Conservation (phyloP, 768 basidiomycete species). For the Amanita rubescens region DNA sequence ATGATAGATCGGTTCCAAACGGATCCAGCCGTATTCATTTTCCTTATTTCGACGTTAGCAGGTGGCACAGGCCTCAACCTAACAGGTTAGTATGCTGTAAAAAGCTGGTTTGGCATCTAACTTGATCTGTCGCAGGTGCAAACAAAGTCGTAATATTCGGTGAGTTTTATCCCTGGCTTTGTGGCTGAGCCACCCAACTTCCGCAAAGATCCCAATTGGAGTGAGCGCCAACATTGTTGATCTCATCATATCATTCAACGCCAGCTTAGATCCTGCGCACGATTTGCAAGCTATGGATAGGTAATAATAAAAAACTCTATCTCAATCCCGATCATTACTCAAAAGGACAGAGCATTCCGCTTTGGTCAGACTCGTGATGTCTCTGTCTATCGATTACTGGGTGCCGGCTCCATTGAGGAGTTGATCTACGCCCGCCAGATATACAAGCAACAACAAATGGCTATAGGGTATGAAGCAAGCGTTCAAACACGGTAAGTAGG, state of each 20-base stretch:
- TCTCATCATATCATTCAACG: not conserved
- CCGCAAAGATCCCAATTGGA: conserved; percentile 87
- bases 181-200: not conserved
- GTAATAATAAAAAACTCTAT: conserved; percentile 15
- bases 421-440: conserved; percentile 84
- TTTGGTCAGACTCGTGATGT: conserved; percentile 87
- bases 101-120: not conserved
- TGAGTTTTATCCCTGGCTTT: conserved; percentile 21
- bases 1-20: conserved; percentile 80
- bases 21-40: conserved; percentile 66
- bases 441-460: conserved; percentile 92
- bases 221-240: conserved; percentile 35
- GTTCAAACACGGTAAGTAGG: conserved; percentile 64
- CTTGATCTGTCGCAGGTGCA: conserved; percentile 41
- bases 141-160: conserved; percentile 94
- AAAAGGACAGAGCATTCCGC: conserved; percentile 51
- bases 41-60: conserved; percentile 86
- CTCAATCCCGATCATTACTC: not conserved
- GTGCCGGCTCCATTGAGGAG: conserved; percentile 84
- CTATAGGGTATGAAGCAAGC: conserved; percentile 81
- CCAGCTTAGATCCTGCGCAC: conserved; percentile 75
- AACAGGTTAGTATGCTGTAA: conserved; percentile 32
- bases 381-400: conserved; percentile 73
- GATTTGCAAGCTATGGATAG: conserved; percentile 91
- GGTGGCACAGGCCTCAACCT: conserved; percentile 90